Conservation (phyloP, 2,329 filamentous ascomycete genomes). For the Zymoseptoria ardabiliae region DNA sequence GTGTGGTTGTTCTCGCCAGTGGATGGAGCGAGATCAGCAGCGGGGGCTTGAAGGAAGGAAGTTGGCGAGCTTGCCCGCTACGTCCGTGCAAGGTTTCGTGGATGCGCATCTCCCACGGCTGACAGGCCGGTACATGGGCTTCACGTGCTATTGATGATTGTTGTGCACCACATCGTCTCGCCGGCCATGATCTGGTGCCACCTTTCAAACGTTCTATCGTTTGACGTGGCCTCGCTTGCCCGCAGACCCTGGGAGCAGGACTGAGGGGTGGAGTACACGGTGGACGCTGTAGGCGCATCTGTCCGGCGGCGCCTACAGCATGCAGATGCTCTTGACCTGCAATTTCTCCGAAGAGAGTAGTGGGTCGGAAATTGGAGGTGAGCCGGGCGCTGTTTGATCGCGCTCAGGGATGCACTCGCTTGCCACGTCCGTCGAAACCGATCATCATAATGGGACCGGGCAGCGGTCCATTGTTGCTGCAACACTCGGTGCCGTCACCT, state of each 20-base stretch:
- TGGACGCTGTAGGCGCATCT: not conserved
- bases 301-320: conserved; percentile 1
- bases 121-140: conserved; percentile 12
- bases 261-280: not conserved
- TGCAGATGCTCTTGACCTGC: conserved; percentile 7
- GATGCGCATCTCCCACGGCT: conserved; percentile 1
- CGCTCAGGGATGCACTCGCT: conserved; percentile 15
- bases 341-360: conserved; percentile 13
- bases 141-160: conserved; percentile 10
- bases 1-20: not conserved
- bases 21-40: not conserved
- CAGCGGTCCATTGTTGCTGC: not conserved
- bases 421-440: conserved; percentile 10
- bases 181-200: conserved; percentile 12
- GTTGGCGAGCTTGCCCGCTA: not conserved
- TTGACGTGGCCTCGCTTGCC: conserved; percentile 17
- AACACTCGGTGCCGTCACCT: not conserved
- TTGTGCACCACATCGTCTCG: conserved; percentile 3
- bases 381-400: conserved; percentile 14
- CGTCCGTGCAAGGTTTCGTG: not conserved
- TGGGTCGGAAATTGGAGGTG: conserved; percentile 17
- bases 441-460: not conserved
- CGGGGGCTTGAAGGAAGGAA: not conserved
- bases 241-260: not conserved
- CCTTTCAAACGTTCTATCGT: conserved; percentile 17